Percentiles rank a stretch among this genome's conserved stretches.
phyloP scores from a whole-genome alignment of 108 stramenopile genomes.

The Skeletonema tropicum region DNA sequence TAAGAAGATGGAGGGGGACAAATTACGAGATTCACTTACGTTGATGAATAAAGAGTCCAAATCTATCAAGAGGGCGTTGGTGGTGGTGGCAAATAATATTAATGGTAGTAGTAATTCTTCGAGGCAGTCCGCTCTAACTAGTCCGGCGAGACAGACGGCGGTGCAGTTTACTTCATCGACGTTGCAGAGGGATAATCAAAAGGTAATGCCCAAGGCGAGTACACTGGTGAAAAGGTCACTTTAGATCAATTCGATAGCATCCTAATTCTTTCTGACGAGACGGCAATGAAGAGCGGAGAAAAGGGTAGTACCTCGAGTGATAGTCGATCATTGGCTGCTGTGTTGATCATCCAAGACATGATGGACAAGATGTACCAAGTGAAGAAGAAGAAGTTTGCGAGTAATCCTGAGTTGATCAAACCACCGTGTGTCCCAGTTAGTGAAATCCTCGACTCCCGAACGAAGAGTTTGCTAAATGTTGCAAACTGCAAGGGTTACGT shows the following conservation, averaged over 20 bases:
- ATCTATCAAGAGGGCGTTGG: no score
- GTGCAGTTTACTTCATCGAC: not conserved
- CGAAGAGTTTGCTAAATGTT: constrained; percentile 43
- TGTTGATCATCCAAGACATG: constrained; percentile 10
- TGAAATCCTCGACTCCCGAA: constrained; percentile 57
- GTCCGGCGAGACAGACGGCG: not conserved
- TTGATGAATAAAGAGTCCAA: no score
- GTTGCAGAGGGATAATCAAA: not conserved
- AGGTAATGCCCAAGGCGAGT: not conserved
- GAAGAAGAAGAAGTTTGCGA: constrained; percentile 6
- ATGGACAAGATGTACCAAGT: not conserved
- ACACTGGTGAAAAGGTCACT: constrained; percentile 7
- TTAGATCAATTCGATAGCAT: constrained; percentile 33
- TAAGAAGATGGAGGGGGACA: no score
- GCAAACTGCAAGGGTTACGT: constrained; percentile 51
- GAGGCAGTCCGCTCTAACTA: no score
- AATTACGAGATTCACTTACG: no score
- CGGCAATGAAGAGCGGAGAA: constrained; percentile 1
- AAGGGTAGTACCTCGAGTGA: constrained; percentile 9
- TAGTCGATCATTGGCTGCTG: constrained; percentile 11
- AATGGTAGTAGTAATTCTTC: no score
- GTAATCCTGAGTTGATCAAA: no score
- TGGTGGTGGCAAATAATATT: no score
- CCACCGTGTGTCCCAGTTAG: constrained; percentile 20
- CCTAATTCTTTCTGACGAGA: constrained; percentile 36